Conservation (phyloP, 345 rosid species). For the Gossypium raimondii region DNA sequence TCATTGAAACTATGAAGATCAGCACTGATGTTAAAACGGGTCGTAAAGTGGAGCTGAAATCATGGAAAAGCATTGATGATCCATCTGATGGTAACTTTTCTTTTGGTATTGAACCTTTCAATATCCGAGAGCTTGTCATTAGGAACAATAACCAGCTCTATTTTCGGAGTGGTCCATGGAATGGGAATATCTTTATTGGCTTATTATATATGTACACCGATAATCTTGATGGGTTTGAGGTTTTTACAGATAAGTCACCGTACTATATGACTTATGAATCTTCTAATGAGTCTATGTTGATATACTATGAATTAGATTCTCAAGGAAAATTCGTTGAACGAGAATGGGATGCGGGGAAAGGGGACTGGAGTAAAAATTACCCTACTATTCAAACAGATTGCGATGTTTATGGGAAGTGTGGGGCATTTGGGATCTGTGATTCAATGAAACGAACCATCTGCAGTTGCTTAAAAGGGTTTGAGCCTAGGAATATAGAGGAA, state of each 20-base stretch:
- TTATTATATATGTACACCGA: slow-evolving; percentile 24
- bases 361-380: too few species aligned
- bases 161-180: slow-evolving; percentile 66
- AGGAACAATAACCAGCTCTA: background rate
- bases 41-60: slow-evolving; percentile 24
- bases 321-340: slow-evolving; percentile 28
- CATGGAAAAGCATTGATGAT: slow-evolving; percentile 50
- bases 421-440: too few species aligned
- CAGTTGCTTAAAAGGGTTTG: too few species aligned
- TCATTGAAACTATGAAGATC: slow-evolving; percentile 7
- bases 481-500: too few species aligned
- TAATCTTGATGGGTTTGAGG: background rate
- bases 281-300: slow-evolving; percentile 14
- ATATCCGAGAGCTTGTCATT: too few species aligned
- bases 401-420: too few species aligned
- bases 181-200: slow-evolving; percentile 42
- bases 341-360: slow-evolving; percentile 15
- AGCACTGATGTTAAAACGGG: slow-evolving; percentile 23
- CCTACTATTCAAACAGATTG: too few species aligned
- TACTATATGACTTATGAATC: slow-evolving; percentile 5
- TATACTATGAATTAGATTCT: slow-evolving; percentile 17
- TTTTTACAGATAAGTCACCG: slow-evolving; percentile 20
- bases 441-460: too few species aligned
- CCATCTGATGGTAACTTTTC: slow-evolving; percentile 53
- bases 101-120: slow-evolving; percentile 5